phyloP scores from a whole-genome alignment of 2,329 filamentous ascomycete genomes.

The Aspergillus awamori region DNA sequence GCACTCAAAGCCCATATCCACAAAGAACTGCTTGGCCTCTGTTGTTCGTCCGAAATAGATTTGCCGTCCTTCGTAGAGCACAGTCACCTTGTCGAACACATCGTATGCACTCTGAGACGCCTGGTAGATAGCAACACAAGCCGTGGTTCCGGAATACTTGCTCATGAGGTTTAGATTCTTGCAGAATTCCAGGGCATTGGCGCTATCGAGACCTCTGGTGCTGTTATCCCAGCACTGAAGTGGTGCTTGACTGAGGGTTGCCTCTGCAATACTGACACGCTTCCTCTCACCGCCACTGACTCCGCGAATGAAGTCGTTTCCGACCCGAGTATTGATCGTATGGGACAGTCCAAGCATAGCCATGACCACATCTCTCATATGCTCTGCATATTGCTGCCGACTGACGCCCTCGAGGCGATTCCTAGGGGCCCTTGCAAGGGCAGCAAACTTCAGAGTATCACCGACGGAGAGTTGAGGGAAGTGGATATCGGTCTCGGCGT shows the following conservation, averaged over 20 bases:
- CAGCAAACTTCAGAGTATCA: constrained; percentile 79
- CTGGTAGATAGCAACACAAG: constrained; percentile 56
- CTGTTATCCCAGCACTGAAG: constrained; percentile 53
- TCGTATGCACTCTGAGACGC: constrained; percentile 42
- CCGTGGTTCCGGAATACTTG: constrained; percentile 52
- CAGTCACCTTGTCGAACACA: constrained; percentile 67
- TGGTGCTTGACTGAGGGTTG: constrained; percentile 50
- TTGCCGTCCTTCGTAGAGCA: constrained; percentile 71
- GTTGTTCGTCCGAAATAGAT: constrained; percentile 70
- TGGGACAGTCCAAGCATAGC: constrained; percentile 52
- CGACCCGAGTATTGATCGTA: constrained; percentile 53
- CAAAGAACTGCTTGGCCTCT: constrained; percentile 65
- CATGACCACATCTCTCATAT: constrained; percentile 51
- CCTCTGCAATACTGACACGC: constrained; percentile 63
- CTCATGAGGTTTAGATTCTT: constrained; percentile 54
- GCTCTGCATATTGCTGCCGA: constrained; percentile 46
- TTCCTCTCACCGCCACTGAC: constrained; percentile 65
- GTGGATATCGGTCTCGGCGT: constrained; percentile 80
- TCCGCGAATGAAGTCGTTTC: constrained; percentile 61
- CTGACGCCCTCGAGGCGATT: constrained; percentile 42
- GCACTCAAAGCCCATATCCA: constrained; percentile 67
- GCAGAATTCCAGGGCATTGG: constrained; percentile 61
- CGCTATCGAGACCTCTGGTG: constrained; percentile 54
- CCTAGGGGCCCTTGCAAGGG: constrained; percentile 61
- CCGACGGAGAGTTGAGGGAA: constrained; percentile 77